phyloP scores from a whole-genome alignment of 345 rosid species.

The Leavenworthia alabamica region DNA sequence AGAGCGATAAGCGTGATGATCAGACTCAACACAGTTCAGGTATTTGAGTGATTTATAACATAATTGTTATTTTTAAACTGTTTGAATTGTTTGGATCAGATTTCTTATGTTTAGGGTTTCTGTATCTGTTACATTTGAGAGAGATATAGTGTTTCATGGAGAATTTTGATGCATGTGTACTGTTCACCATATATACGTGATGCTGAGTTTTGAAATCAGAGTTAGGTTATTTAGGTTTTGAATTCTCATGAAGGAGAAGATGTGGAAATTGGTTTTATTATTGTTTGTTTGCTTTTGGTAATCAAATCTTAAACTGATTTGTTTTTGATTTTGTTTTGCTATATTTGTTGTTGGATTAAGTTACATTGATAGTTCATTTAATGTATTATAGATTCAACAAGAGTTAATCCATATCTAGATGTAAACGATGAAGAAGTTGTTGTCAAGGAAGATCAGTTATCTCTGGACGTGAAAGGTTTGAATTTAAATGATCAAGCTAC shows the following conservation, averaged over 20 bases:
- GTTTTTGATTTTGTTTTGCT: not conserved
- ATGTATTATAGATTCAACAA: constrained; percentile 39
- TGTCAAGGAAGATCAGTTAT: constrained; percentile 40
- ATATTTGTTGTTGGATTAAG: constrained; percentile 6
- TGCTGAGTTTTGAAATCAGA: constrained; percentile 1
- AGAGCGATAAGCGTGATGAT: constrained; percentile 32
- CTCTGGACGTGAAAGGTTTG: constrained; percentile 41
- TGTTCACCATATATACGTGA: not conserved
- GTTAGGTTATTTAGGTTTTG: constrained; percentile 18
- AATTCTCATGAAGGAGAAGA: constrained; percentile 18
- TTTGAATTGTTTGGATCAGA: not conserved
- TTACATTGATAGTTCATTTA: not conserved
- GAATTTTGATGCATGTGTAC: constrained; percentile 25
- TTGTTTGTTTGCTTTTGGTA: not conserved
- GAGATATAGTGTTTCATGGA: not conserved
- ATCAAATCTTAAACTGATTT: not conserved
- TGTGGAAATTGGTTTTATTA: not conserved
- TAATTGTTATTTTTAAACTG: not conserved
- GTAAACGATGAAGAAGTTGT: constrained; percentile 33
- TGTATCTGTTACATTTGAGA: constrained; percentile 11
- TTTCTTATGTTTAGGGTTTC: not conserved
- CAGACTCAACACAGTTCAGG: constrained; percentile 40
- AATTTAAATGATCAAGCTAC: constrained; percentile 42
- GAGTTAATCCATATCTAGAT: constrained; percentile 38
- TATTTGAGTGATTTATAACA: constrained; percentile 5